These are phyloP conservation scores for Penicillium arizonense DNA, from an alignment of 495 filamentous ascomycete genomes.

Conservation along the genomic window DNA sequence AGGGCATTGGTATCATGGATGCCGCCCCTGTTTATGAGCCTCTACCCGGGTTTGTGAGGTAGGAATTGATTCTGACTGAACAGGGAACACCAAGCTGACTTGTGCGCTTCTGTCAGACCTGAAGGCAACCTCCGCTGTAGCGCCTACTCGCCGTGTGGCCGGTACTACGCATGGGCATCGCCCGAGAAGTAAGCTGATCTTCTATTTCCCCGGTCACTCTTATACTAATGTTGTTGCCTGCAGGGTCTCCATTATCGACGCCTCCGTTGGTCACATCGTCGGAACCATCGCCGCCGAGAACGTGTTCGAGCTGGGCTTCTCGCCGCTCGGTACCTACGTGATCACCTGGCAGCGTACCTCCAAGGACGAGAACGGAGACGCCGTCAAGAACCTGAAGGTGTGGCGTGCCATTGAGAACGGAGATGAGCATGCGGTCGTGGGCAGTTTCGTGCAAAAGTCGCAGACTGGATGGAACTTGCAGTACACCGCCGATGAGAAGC, in stretches of 20 bases:
- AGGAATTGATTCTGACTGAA: slow-evolving; percentile 15
- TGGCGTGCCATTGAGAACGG: slow-evolving; percentile 70
- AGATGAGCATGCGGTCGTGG: slow-evolving; percentile 70
- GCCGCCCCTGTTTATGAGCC: slow-evolving; percentile 83
- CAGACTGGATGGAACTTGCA: slow-evolving; percentile 97
- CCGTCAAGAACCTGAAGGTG: slow-evolving; percentile 93
- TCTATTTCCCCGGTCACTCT: background rate
- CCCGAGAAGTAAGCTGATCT: slow-evolving; percentile 61
- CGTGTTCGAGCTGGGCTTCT: slow-evolving; percentile 93
- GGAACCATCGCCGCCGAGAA: slow-evolving; percentile 72
- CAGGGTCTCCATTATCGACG: slow-evolving; percentile 79
- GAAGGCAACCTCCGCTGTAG: slow-evolving; percentile 94
- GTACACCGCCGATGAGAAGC: slow-evolving; percentile 88
- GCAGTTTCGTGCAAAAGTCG: slow-evolving; percentile 89
- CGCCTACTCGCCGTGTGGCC: slow-evolving; percentile 89
- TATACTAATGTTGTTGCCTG: background rate
- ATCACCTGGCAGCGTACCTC: slow-evolving; percentile 94
- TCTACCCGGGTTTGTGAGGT: slow-evolving; percentile 78
- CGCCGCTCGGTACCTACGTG: slow-evolving; percentile 83
- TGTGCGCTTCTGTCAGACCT: slow-evolving; percentile 52
- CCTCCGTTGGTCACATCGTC: slow-evolving; percentile 74
- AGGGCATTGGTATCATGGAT: slow-evolving; percentile 91
- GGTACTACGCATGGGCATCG: slow-evolving; percentile 93
- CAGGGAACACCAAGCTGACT: slow-evolving; percentile 16
- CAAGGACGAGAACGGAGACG: slow-evolving; percentile 90